Conservation (phyloP, 257 asterid species). For the Oldenlandia corymbosa region DNA sequence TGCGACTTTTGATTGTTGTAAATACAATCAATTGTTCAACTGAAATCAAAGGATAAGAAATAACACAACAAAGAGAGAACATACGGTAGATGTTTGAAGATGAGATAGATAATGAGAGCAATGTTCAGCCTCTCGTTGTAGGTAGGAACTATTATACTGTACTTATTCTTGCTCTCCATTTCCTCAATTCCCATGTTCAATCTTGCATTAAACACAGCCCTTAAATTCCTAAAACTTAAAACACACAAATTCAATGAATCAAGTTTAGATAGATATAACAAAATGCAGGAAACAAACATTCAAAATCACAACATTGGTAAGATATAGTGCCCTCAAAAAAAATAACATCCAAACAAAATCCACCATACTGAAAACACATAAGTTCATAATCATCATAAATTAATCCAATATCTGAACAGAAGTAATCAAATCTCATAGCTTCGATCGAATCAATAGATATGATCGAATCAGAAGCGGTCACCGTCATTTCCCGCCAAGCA, state of each 20-base stretch:
- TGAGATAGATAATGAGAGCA: conserved; percentile 77
- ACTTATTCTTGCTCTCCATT: conserved; percentile 52
- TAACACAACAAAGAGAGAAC: conserved; percentile 14
- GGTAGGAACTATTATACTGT: conserved; percentile 87
- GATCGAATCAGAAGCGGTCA: too few relatives aligned
- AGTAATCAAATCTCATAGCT: too few relatives aligned
- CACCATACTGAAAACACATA: too few relatives aligned
- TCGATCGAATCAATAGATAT: too few relatives aligned
- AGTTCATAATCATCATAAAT: too few relatives aligned
- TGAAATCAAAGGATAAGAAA: not conserved
- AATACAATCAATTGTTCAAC: not conserved
- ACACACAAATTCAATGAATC: not conserved
- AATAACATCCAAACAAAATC: too few relatives aligned
- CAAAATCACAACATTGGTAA: too few relatives aligned
- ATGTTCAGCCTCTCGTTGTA: conserved; percentile 97
- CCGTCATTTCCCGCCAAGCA: too few relatives aligned
- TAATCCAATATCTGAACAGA: too few relatives aligned
- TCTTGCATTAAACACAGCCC: conserved; percentile 12
- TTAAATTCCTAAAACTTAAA: conserved; percentile 6
- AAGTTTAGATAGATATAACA: not conserved
- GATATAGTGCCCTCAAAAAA: too few relatives aligned
- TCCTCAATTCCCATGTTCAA: conserved; percentile 16
- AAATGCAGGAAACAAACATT: too few relatives aligned
- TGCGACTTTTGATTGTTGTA: not conserved
- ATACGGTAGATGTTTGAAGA: conserved; percentile 78